These are phyloP conservation scores for Diaporthe batatas DNA, from an alignment of 2,329 filamentous ascomycete genomes.

Conservation along the genomic window DNA sequence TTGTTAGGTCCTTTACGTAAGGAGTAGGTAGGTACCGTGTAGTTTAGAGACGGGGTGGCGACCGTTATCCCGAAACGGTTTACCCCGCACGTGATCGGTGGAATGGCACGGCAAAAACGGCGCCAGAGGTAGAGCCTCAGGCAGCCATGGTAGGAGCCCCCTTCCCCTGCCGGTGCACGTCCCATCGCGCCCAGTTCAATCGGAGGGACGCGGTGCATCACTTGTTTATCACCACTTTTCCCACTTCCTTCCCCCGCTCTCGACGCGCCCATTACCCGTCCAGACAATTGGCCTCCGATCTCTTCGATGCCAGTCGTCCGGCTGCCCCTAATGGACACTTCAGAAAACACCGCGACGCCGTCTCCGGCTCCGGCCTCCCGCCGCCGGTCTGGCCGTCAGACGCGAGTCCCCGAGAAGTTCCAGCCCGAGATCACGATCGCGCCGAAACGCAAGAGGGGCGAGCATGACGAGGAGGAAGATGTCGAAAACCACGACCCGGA, in stretches of 20 bases:
- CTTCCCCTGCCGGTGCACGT: constrained; percentile 38
- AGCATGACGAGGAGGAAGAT: constrained; percentile 60
- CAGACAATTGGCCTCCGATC: constrained; percentile 47
- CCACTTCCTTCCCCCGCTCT: constrained; percentile 25
- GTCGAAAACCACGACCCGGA: constrained; percentile 62
- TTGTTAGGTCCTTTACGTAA: no score
- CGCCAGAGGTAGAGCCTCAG: constrained; percentile 38
- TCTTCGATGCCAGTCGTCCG: constrained; percentile 56
- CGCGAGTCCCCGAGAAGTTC: constrained; percentile 72
- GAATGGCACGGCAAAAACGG: not conserved
- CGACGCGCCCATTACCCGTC: constrained; percentile 43
- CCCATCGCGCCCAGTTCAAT: constrained; percentile 41
- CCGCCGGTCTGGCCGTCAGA: constrained; percentile 78
- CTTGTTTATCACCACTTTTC: constrained; percentile 42
- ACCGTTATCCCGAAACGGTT: constrained; percentile 12
- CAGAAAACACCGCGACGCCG: constrained; percentile 68
- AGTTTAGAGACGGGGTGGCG: not conserved
- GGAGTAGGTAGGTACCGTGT: no score
- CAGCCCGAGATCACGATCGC: constrained; percentile 63
- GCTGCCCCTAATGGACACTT: constrained; percentile 65
- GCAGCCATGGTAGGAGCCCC: constrained; percentile 29
- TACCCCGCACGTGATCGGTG: constrained; percentile 1
- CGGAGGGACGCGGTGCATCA: constrained; percentile 38
- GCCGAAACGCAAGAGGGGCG: constrained; percentile 70
- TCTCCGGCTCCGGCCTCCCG: constrained; percentile 65